phyloP scores from a whole-genome alignment of 176 grass and related monocot species.

The Juncus effusus region DNA sequence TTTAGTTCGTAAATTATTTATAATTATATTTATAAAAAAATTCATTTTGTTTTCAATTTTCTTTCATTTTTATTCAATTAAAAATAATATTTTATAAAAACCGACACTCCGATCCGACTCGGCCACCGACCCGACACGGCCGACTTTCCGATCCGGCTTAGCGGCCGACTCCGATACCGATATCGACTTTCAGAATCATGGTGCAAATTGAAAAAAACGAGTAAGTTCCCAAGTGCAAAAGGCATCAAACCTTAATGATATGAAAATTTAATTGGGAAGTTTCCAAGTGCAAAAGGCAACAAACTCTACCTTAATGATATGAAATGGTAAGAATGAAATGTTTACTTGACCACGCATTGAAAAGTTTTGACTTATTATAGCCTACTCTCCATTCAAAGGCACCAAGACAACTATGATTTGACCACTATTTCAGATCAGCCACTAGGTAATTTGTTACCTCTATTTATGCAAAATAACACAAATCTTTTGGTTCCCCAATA shows the following conservation, averaged over 20 bases:
- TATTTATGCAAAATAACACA: slow-evolving; percentile 10
- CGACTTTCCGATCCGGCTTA: too few species aligned
- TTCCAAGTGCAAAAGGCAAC: too few species aligned
- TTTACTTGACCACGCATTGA: background rate
- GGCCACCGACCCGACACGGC: too few species aligned
- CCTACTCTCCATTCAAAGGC: slow-evolving; percentile 18
- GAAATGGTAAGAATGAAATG: too few species aligned
- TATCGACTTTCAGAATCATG: background rate
- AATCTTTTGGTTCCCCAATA: background rate
- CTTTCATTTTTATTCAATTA: too few species aligned
- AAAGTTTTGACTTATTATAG: background rate
- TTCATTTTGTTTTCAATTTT: too few species aligned
- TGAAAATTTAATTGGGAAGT: slow-evolving; percentile 11
- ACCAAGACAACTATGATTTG: slow-evolving; percentile 22
- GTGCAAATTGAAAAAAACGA: background rate
- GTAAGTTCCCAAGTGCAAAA: slow-evolving; percentile 1
- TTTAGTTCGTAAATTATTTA: too few species aligned
- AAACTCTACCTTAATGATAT: too few species aligned
- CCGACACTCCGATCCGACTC: too few species aligned
- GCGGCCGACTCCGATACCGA: too few species aligned
- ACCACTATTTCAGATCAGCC: slow-evolving; percentile 21
- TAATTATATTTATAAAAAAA: too few species aligned
- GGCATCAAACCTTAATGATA: slow-evolving; percentile 9
- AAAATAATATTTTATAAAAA: too few species aligned
- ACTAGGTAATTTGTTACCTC: slow-evolving; percentile 7